These are phyloP conservation scores for Aspergillus novofumigatus DNA, from an alignment of 2,329 filamentous ascomycete species.

Conservation along the genomic window DNA sequence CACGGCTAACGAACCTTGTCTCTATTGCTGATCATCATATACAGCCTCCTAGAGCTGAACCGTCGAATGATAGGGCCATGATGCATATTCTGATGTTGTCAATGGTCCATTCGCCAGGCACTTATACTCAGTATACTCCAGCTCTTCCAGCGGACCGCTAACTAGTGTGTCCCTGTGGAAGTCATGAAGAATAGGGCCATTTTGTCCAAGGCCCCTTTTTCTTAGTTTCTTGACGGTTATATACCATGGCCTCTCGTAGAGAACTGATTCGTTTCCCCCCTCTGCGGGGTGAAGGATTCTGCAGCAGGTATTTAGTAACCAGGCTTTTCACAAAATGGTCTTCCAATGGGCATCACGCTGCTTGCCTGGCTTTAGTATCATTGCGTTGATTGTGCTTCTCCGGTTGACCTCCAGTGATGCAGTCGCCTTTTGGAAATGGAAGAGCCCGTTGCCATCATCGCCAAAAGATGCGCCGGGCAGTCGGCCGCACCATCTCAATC, in stretches of 20 bases:
- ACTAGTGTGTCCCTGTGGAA: neutral
- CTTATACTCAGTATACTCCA: neutral
- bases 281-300: neutral
- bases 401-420: conserved; percentile 19
- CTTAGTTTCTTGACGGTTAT: neutral
- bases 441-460: neutral
- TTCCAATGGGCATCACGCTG: conserved; percentile 24
- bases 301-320: neutral
- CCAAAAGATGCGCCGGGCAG: neutral
- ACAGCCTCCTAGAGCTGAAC: neutral
- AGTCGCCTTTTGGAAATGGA: conserved; percentile 13
- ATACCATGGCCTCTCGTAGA: neutral
- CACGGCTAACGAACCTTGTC: neutral
- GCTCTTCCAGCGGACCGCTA: neutral
- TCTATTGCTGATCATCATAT: neutral
- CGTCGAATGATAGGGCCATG: neutral
- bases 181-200: neutral
- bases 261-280: neutral
- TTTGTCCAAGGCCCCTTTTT: neutral
- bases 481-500: conserved; percentile 10
- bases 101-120: neutral
- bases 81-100: neutral
- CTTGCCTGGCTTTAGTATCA: conserved; percentile 28
- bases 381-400: conserved; percentile 19
- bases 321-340: conserved; percentile 16